Base-by-base conservation (phyloP, 1,284 basidiomycete species). In the Ceraceosorus guamensis region DNA sequence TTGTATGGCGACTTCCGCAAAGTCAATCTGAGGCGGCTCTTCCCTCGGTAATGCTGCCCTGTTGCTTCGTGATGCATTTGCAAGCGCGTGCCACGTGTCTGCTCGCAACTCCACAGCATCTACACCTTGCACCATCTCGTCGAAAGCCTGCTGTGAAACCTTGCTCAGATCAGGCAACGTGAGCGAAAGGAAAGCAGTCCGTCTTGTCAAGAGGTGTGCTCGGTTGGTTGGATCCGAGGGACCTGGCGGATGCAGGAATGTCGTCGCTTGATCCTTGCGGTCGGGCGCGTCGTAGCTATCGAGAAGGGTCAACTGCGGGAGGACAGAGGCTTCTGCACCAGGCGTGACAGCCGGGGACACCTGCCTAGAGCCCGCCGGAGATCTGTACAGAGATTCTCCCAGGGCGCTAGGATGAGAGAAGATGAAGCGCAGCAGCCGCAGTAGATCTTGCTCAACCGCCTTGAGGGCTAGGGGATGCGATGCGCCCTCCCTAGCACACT, bases 51-150 rank as follows among this genome's bases (percentile, higher is more conserved):
- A 24, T 11, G 11, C 39, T 41, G 39, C 39, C 16, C 39, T 11
- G 11, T 11, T 41, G 10, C 11, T 16, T 14, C 43, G 46, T 3
- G 59, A 53, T 31, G 59, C 56, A 14, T 34, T 31, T 3, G 14
- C 13, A 24, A 57, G 14, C 34, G 48, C 57, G 34, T 56, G 50
- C n/a, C 57, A 39, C 34, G 58, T 33, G 46, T 60, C 59, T 11
- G 50, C 59, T n/a, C 59, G 55, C 13, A 60, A 46, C 54, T 60
- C 59, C n/a, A 60, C 10, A 5, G 56, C 55, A 46, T 60, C 59
- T 30, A 60, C 57, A 31, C 59, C 59, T 34, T 57, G 48, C 4
- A 53, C 35, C 11, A 60, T 53, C 24, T 44, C 30, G 11, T 49
- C 44, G 18, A 60, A 46, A 1, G 51, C 16, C 5, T 41, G 39